Evolutionary conservation across 2,329 filamentous ascomycete genomes (phyloP), one percentile per base, ranked within the genome.

Genomic region (Penicillium sp.): DNA sequence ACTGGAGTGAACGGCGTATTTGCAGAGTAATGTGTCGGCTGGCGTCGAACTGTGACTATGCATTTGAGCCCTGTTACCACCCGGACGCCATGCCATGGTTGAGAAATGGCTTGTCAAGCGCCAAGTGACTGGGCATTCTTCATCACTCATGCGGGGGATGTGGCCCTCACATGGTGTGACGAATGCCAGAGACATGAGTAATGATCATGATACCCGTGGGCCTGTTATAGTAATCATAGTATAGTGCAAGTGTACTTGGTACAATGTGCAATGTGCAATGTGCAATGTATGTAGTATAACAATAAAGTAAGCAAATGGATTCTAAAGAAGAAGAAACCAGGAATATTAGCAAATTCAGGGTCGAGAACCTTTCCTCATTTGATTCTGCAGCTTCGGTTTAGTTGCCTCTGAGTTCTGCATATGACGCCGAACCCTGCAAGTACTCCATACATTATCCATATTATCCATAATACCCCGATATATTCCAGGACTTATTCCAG

Each of bases 301-400:
- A n/a, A 27, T 27, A 21, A n/a, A 41, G 25, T 41, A 27, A n/a
- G 25, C 48, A n/a, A 21, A 41, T 31, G 36, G 15, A 40, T 13
- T 41, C 13, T 23, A 25, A 50, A 53, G 16, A 39, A 21, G 31
- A 23, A 34, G 25, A 45, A 33, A 10, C 36, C 16, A 10, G 2
- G 19, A 19, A 52, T 6, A 25, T 25, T 25, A 25, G 11, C 9
- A 15, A 31, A 43, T 39, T 39, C 39, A 39, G 27, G 13, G 21
- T 29, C 47, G 34, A 39, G 8, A 50, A 29, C 33, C n/a, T 50
- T 50, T 49, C 47, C 23, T n/a, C 8, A 31, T 41, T 50, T 50
- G 38, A 43, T 50, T 43, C 38, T 50, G 36, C 48, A 50, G 36
- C 19, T 48, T 53, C 51, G 51, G 27, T 49, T 49, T 16, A 53